Conservation (phyloP, 2,329 filamentous ascomycete species). For the Colletotrichum lini region DNA sequence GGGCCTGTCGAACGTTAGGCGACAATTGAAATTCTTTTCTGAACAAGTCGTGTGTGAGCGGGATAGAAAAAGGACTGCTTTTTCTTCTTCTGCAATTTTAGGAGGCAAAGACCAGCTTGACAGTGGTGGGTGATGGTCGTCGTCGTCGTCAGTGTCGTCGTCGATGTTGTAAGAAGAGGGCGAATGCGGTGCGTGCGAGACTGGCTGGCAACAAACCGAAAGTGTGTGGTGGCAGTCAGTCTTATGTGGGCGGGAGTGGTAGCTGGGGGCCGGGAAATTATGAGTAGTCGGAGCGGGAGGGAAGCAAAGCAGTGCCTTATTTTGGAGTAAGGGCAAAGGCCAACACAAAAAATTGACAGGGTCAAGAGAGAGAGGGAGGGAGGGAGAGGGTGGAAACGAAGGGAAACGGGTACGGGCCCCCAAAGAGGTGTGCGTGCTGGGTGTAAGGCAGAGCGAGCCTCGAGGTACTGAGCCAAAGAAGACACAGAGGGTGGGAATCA, state of each 20-base stretch:
- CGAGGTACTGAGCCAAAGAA: conserved; percentile 3
- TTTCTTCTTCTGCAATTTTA: conserved; percentile 27
- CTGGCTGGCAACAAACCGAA: conserved; percentile 28
- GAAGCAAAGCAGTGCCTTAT: conserved; percentile 42
- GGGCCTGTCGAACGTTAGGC: conserved; percentile 20
- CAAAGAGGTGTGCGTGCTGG: conserved; percentile 23
- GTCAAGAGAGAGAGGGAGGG: conserved; percentile 30
- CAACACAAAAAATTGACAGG: conserved; percentile 37
- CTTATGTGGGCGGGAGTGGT: conserved; percentile 42
- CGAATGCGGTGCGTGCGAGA: conserved; percentile 26
- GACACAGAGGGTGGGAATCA: conserved; percentile 4
- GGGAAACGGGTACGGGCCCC: conserved; percentile 37
- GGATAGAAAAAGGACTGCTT: conserved; percentile 8
- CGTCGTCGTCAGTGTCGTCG: not conserved
- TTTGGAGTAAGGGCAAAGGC: conserved; percentile 41
- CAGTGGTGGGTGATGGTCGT: conserved; percentile 15
- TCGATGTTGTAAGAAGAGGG: conserved; percentile 6
- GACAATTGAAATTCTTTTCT: conserved; percentile 1
- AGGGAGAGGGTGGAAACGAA: conserved; percentile 38
- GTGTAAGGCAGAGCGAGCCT: conserved; percentile 9
- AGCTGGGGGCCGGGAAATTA: conserved; percentile 42
- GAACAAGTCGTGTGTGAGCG: conserved; percentile 1
- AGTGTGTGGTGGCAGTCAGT: conserved; percentile 39
- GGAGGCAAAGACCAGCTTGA: conserved; percentile 21
- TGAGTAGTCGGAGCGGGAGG: conserved; percentile 42